Evolutionary conservation across 2,329 filamentous ascomycete genomes (phyloP), one percentile per base, ranked within the genome.

Genomic region (Cryoendolithus antarcticus): DNA sequence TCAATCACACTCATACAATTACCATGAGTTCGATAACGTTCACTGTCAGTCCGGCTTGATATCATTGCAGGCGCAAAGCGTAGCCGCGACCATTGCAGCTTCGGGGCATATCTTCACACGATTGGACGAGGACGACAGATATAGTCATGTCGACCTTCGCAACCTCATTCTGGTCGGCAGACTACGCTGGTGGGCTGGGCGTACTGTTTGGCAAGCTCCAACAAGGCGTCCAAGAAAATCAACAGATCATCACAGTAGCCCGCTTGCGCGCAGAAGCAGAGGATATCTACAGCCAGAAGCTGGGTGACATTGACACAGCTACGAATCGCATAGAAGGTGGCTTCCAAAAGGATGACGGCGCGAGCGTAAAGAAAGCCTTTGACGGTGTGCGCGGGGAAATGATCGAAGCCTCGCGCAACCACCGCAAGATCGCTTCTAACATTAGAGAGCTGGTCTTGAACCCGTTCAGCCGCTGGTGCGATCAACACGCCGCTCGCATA

Each of bases 161-260:
- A 52, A 86, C 89, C 66, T 94, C 88, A 37, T 96, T 98, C 68
- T 98, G 91, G 91, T 94, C 91, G 46, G 77, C 77, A 60, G 91
- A 98, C 73, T 96, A 96, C 72, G 89, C 89, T 60, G 86, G 84
- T 70, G 68, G 91, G 46, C 75, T 98, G 49, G 88, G 89, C 40
- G 86, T 96, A 48, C 75, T 98, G 48, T 98, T 96, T 58, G 79
- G 79, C 61, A 98, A 98, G 71, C 80, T 98, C 41, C 88, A 96
- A 63, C 91, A 98, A 63, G 91, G 91, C 45, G 82, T 93, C 43
- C 75, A 88, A 52, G 91, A 98, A 64, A 93, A 98, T 62, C 83
- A 89, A 55, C 91, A 98, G 65, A 72, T 98, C 44, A 69, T 98
- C 48, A 91, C 82, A 30, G 77, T 98, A 56, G 86, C 91, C 48